Evolutionary conservation across 768 basidiomycete species (phyloP).

Genomic region (Sporobolomyces roseus): DNA sequence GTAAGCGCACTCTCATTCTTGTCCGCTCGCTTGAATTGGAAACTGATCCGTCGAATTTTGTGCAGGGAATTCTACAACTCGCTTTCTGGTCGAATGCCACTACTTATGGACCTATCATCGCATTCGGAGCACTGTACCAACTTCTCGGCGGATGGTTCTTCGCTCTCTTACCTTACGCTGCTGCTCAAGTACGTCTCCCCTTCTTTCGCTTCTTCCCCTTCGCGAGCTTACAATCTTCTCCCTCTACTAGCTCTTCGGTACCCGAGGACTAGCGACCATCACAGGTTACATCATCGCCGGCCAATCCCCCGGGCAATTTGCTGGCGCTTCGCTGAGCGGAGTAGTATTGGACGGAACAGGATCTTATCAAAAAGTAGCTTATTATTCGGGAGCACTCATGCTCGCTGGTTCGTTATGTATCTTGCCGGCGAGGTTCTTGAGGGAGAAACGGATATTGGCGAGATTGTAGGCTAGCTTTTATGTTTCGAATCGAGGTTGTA

Average conservation of each 20-base stretch:
- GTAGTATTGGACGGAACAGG: constrained; percentile 17
- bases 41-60: not conserved
- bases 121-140: constrained; percentile 36
- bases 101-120: constrained; percentile 39
- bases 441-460: not conserved
- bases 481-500: not conserved
- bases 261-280: constrained; percentile 28
- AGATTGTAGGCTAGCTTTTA: not conserved
- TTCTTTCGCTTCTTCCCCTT: not conserved
- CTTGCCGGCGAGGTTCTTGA: constrained; percentile 19
- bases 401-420: constrained; percentile 3
- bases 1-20: too few relatives aligned
- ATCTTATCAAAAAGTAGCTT: constrained; percentile 9
- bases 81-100: constrained; percentile 44
- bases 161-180: constrained; percentile 3
- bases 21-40: too few relatives aligned
- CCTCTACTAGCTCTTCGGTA: constrained; percentile 26
- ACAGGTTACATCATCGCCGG: constrained; percentile 21
- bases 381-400: constrained; percentile 25
- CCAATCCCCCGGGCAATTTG: constrained; percentile 14
- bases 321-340: constrained; percentile 16
- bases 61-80: constrained; percentile 39
- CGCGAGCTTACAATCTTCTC: too few relatives aligned
- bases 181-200: constrained; percentile 14
- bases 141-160: constrained; percentile 21